A percentile compares a stretch with the other conserved stretches of the same genome.
Conservation (phyloP, 192 early-diverging fungal species). For the Coemansia sp. region DNA sequence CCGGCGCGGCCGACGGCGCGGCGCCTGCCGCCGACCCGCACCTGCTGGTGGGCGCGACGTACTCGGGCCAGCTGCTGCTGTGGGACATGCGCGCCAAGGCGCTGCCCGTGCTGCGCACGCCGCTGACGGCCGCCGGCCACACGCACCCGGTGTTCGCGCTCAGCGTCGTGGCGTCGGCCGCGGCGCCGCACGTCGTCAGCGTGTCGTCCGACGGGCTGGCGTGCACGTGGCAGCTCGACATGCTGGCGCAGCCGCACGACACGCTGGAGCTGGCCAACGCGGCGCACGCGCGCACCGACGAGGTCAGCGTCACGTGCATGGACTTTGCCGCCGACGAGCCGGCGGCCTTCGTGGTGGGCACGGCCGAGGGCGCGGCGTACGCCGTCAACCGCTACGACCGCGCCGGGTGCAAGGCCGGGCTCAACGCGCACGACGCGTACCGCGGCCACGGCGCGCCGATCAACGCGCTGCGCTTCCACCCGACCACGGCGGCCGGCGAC, state of each 20-base stretch:
- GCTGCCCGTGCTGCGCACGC: slow-evolving; percentile 88
- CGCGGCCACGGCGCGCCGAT: slow-evolving; percentile 85
- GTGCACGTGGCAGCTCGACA: slow-evolving; percentile 97
- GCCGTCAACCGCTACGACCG: slow-evolving; percentile 95
- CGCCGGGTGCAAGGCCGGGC: slow-evolving; percentile 95
- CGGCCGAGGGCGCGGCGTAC: slow-evolving; percentile 91
- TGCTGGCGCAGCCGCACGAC: slow-evolving; percentile 96
- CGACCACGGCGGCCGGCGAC: slow-evolving; percentile 60
- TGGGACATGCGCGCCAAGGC: slow-evolving; percentile 96
- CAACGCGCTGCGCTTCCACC: slow-evolving; percentile 91
- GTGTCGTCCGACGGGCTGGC: slow-evolving; percentile 95
- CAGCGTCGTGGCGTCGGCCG: slow-evolving; percentile 88
- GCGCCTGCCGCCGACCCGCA: slow-evolving; percentile 74
- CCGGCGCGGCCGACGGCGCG: slow-evolving; percentile 38
- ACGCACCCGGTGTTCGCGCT: slow-evolving; percentile 95
- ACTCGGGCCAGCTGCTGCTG: slow-evolving; percentile 94
- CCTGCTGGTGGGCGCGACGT: slow-evolving; percentile 91
- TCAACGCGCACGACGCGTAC: slow-evolving; percentile 83
- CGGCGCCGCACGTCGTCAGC: slow-evolving; percentile 90
- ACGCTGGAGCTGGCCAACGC: slow-evolving; percentile 74
- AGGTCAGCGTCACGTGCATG: slow-evolving; percentile 87
- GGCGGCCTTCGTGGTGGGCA: slow-evolving; percentile 90
- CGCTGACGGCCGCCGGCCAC: slow-evolving; percentile 88
- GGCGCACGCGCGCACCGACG: slow-evolving; percentile 79
- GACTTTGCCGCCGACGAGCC: slow-evolving; percentile 94